Evolutionary conservation across 768 basidiomycete genomes (phyloP).

Genomic region (Boletellus ananas): DNA sequence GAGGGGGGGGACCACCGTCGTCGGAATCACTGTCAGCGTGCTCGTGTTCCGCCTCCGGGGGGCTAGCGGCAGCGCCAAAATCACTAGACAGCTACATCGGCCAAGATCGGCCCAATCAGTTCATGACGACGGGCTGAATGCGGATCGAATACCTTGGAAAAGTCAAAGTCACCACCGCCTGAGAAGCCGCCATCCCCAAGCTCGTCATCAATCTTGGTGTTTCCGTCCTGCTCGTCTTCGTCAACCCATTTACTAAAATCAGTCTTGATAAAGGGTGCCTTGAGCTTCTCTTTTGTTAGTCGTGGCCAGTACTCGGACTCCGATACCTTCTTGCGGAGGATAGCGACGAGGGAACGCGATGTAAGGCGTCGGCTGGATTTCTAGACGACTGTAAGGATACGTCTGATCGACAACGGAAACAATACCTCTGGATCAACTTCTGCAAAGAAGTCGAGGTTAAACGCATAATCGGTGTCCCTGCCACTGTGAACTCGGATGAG

Average conservation of each 20-base stretch:
- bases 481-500: slow-evolving; percentile 24
- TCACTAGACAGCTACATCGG: slow-evolving; percentile 30
- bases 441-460: slow-evolving; percentile 70
- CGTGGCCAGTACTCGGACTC: slow-evolving; percentile 88
- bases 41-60: not conserved
- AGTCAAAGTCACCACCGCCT: slow-evolving; percentile 53
- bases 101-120: slow-evolving; percentile 6
- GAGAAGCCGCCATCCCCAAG: slow-evolving; percentile 32
- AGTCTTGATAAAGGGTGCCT: slow-evolving; percentile 82
- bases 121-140: slow-evolving; percentile 3
- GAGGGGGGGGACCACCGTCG: slow-evolving; percentile 75
- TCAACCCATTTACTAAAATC: slow-evolving; percentile 96
- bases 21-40: slow-evolving; percentile 34
- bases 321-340: slow-evolving; percentile 77
- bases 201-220: slow-evolving; percentile 37
- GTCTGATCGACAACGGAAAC: not conserved
- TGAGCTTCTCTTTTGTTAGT: slow-evolving; percentile 83
- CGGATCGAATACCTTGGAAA: slow-evolving; percentile 47
- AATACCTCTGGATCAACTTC: slow-evolving; percentile 74
- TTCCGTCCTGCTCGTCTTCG: slow-evolving; percentile 91
- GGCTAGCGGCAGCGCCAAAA: not conserved
- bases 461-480: slow-evolving; percentile 64
- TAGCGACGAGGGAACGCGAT: slow-evolving; percentile 61
- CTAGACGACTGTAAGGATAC: slow-evolving; percentile 11
- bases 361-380: slow-evolving; percentile 48